Base-by-base conservation (phyloP, 768 basidiomycete genomes). In the Sporobolomyces pararoseus region DNA sequence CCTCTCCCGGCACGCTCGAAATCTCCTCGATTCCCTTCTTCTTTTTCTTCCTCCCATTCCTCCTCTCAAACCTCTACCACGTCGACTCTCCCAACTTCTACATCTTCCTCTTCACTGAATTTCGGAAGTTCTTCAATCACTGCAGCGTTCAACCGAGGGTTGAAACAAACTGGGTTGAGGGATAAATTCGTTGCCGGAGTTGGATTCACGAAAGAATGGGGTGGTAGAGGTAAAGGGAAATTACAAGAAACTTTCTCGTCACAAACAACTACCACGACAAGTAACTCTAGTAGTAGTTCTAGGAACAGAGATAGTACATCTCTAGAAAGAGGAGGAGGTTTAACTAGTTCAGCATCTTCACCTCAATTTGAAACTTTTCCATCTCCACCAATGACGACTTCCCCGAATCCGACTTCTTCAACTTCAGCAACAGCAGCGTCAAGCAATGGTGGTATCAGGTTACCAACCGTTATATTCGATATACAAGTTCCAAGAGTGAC, bases 111-210 rank as follows among this genome's bases (percentile, higher is more conserved):
- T n/a, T 59, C 60, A 1, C n/a, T 34, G 37, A 25, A 32, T 5
- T 49, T 29, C 27, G 64, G 52, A n/a, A 7, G 2, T 2, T 35
- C 49, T 32, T 7, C 34, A 17, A n/a, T 63, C 0, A 29, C 58
- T 17, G 23, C 32, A 35, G 67, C 67, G 0, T n/a, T 61, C 27
- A n/a, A n/a, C 3, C 37, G 59, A 19, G 62, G 59, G 1, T 21
- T 55, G 14, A 42, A 52, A 35, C 53, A 55, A 35, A 37, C 19
- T 27, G 55, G 63, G 23, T 35, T 71, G n/a, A 66, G 52, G 12
- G 65, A 66, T 65, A 53, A 55, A 3, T 32, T 72, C 51, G 66
- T 34, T n/a, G 71, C 71, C 0, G 71, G 71, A 19, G 51, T 53
- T 13, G 57, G 57, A n/a, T 55, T 67, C 34, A 63, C 65, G 10